Percentiles rank a stretch among this genome's conserved stretches.
Conservation (phyloP, 2,329 filamentous ascomycete species). For the Botrytis pseudocinerea region DNA sequence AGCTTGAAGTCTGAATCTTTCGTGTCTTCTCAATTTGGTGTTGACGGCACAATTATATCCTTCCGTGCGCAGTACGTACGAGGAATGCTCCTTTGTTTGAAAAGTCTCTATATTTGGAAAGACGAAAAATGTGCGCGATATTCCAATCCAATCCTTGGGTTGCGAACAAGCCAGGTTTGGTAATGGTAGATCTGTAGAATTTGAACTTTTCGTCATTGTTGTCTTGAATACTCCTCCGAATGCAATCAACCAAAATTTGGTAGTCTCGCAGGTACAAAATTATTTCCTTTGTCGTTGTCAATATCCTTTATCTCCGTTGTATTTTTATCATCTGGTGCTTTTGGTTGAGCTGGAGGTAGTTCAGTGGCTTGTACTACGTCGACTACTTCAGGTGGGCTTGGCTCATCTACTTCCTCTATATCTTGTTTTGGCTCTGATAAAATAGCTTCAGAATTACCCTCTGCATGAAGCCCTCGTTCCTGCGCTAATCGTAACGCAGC, state of each 20-base stretch:
- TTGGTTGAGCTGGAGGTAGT: not conserved
- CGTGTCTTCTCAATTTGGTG: not conserved
- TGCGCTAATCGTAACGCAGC: conserved; percentile 54
- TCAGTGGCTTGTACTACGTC: not conserved
- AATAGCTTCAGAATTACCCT: conserved; percentile 30
- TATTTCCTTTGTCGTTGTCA: conserved; percentile 30
- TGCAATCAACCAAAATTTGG: conserved; percentile 51
- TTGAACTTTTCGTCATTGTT: conserved; percentile 71
- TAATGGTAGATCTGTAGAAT: conserved; percentile 69
- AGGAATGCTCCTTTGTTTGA: conserved; percentile 66
- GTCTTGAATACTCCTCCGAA: conserved; percentile 38
- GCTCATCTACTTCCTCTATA: conserved; percentile 19
- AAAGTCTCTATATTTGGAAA: conserved; percentile 75
- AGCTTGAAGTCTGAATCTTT: not conserved
- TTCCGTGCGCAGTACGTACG: not conserved
- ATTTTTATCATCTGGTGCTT: conserved; percentile 1
- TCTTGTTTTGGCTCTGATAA: conserved; percentile 32
- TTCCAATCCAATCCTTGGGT: conserved; percentile 76
- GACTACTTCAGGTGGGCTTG: not conserved
- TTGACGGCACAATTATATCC: not conserved
- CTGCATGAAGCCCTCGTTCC: conserved; percentile 50
- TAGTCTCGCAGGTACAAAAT: conserved; percentile 60
- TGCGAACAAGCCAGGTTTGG: conserved; percentile 72
- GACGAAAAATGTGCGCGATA: conserved; percentile 81
- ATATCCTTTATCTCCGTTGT: not conserved